Base-by-base conservation (phyloP, 2,329 filamentous ascomycete genomes). In the Thelonectria blattea region DNA sequence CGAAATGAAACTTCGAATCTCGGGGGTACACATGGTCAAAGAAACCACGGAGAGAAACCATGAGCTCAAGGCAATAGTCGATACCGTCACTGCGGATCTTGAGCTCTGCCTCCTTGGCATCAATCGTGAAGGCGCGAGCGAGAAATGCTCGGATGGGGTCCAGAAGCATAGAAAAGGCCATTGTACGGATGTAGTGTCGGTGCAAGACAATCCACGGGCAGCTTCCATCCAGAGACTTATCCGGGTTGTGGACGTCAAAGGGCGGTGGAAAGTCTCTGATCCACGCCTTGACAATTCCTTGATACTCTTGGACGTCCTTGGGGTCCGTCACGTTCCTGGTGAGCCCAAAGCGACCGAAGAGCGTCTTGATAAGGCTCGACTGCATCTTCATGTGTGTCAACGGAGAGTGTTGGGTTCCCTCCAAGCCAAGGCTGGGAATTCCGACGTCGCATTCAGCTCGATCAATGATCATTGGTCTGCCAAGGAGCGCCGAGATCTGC, bases 1-100 rank as follows among this genome's bases (percentile, higher is more conserved):
- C 77, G 52, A 81, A 76, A 62, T 83, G 80, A 43, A 82, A 83
- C 37, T 80, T 82, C 6, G 78, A 75, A 46, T 83, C 80, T 12
- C 78, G 71, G 0, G 80, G 80, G 49, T 76, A 80, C 9, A 79
- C 73, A 37, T 79, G 73, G 17, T 80, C 71, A 52, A 83, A 81
- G 10, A 83, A 75, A 14, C 69, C 65, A 20, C 74, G 74, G 5
- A 81, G 72, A 1, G 74, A 71, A 3, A 68, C 60, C 61, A 84
- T 76, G 2, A 83, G 68, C 47, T 76, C 77, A 17, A 84, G 64
- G 11, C 77, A 75, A 42, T 78, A 76, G 11, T 79, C 71, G n/a
- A 84, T 70, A 2, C 81, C 81, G 37, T 73, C 75, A 9, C 65
- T 72, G 15, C 78, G 77, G 34, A 81, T 75, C 15, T 73, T 63